These are phyloP conservation scores for Penicillium roqueforti DNA, from an alignment of 495 filamentous ascomycete genomes.

Conservation along the genomic window DNA sequence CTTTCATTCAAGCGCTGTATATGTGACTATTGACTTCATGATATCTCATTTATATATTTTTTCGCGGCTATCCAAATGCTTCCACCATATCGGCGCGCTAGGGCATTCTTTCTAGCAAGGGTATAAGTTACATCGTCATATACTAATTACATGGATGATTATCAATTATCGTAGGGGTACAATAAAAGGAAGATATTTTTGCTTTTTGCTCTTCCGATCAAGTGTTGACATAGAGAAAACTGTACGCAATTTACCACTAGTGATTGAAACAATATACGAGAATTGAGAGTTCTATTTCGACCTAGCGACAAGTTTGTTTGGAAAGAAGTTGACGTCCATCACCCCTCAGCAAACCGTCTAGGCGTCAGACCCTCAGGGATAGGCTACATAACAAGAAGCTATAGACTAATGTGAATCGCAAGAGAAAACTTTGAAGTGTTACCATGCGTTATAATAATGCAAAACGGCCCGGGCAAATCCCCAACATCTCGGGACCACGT, in stretches of 20 bases:
- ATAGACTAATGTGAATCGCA: background rate
- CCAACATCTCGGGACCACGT: background rate
- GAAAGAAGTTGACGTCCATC: background rate
- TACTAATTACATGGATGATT: background rate
- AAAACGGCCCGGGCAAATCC: background rate
- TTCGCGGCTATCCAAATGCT: slow-evolving; percentile 7
- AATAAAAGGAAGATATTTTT: background rate
- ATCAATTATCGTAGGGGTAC: background rate
- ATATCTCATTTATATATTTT: slow-evolving; percentile 7
- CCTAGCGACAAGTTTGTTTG: background rate
- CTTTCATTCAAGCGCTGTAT: slow-evolving; percentile 12
- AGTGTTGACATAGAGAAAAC: background rate
- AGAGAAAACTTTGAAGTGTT: background rate
- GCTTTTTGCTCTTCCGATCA: background rate
- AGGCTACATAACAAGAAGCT: background rate
- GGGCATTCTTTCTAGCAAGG: background rate
- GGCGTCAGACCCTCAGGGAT: background rate
- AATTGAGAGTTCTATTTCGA: background rate
- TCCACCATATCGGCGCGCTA: background rate
- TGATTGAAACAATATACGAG: background rate
- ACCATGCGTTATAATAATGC: background rate
- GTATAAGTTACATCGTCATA: slow-evolving; percentile 2
- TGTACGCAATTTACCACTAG: background rate
- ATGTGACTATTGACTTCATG: slow-evolving; percentile 21
- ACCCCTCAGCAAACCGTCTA: background rate